phyloP scores from a whole-genome alignment of 768 basidiomycete genomes.

The Termitomyces sp. region DNA sequence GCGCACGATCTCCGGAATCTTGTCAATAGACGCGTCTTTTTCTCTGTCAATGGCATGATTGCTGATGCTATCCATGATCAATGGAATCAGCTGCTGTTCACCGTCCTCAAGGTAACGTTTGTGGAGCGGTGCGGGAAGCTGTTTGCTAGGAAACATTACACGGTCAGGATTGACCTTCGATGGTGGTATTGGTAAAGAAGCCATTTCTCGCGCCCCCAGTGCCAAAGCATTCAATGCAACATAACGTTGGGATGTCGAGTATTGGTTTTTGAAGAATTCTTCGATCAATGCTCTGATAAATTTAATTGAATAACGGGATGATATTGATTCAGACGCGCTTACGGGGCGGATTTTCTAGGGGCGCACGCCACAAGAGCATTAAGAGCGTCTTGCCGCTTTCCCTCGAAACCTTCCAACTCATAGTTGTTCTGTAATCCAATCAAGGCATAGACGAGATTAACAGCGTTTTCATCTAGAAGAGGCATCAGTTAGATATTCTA shows the following conservation, averaged over 20 bases:
- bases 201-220: constrained; percentile 81
- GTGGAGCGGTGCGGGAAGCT: constrained; percentile 68
- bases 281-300: constrained; percentile 68
- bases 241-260: constrained; percentile 82
- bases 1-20: constrained; percentile 57
- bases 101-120: constrained; percentile 49
- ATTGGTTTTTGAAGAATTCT: constrained; percentile 92
- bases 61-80: constrained; percentile 60
- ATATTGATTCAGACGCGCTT: constrained; percentile 26
- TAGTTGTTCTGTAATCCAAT: constrained; percentile 78
- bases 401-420: constrained; percentile 75
- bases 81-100: constrained; percentile 41
- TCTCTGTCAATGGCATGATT: constrained; percentile 57
- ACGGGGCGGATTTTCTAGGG: constrained; percentile 80
- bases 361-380: constrained; percentile 77
- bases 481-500: background rate
- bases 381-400: constrained; percentile 68
- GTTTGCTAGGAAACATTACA: constrained; percentile 76
- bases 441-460: constrained; percentile 70
- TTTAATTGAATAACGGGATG: background rate
- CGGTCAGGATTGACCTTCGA: constrained; percentile 21
- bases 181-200: constrained; percentile 36
- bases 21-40: constrained; percentile 46
- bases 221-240: constrained; percentile 84
- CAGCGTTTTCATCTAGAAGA: constrained; percentile 79